phyloP scores from a whole-genome alignment of 257 asterid species.

The Rhazya stricta region DNA sequence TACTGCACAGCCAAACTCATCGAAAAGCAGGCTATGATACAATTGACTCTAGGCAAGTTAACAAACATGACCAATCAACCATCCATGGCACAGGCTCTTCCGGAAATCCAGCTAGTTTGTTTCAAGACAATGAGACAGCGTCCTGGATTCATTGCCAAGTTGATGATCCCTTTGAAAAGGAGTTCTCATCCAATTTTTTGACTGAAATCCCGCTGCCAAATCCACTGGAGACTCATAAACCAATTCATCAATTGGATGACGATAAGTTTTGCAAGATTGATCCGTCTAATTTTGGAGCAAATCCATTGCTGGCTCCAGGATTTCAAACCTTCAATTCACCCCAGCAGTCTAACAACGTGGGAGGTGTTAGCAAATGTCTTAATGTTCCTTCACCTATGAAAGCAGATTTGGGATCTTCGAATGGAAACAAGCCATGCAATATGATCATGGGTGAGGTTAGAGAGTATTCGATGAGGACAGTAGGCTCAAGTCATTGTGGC shows the following conservation, averaged over 20 bases:
- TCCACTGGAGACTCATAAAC: conserved; percentile 19
- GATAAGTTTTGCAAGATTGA: conserved; percentile 21
- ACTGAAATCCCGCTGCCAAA: conserved; percentile 39
- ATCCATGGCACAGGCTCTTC: conserved; percentile 12
- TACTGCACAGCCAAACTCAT: conserved; percentile 51
- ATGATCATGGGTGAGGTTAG: conserved; percentile 12
- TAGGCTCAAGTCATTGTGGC: conserved; percentile 73
- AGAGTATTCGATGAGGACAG: conserved; percentile 47
- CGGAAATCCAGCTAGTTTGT: conserved; percentile 30
- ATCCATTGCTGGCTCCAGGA: conserved; percentile 41
- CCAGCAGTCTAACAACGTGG: conserved; percentile 14
- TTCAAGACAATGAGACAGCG: conserved; percentile 46
- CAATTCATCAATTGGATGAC: conserved; percentile 16
- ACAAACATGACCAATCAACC: conserved; percentile 18
- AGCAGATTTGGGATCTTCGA: conserved; percentile 11
- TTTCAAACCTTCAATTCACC: conserved; percentile 23
- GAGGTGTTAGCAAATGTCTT: conserved; percentile 10
- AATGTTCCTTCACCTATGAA: conserved; percentile 17
- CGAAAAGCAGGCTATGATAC: conserved; percentile 31
- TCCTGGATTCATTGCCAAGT: conserved; percentile 54
- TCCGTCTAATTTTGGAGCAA: conserved; percentile 20
- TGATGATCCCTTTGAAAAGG: conserved; percentile 68
- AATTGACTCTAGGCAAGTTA: conserved; percentile 28
- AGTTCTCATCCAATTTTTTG: conserved; percentile 47
- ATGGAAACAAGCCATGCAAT: conserved; percentile 6